phyloP scores from a whole-genome alignment of 768 basidiomycete genomes.

The Coprinopsis marcescibilis region DNA sequence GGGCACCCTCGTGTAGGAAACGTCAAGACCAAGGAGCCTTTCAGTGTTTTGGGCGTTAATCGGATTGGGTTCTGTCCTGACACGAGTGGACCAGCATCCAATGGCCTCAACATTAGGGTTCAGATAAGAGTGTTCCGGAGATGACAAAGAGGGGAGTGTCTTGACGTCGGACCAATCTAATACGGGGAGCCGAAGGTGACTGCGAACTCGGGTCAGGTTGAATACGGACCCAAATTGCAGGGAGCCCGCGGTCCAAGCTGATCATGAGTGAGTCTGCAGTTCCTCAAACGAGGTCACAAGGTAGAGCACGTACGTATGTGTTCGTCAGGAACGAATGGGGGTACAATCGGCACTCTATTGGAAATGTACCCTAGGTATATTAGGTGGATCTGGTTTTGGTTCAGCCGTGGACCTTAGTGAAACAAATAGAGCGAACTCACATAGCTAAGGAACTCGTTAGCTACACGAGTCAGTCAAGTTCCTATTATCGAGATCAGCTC shows the following conservation, averaged over 20 bases:
- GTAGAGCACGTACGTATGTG: slow-evolving; percentile 26
- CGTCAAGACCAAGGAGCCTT: slow-evolving; percentile 29
- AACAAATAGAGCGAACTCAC: slow-evolving; percentile 19
- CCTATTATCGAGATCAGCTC: background rate
- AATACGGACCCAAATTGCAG: slow-evolving; percentile 39
- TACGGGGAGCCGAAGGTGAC: slow-evolving; percentile 31
- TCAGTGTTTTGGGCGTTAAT: slow-evolving; percentile 20
- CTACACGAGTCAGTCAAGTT: slow-evolving; percentile 14
- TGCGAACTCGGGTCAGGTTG: slow-evolving; percentile 33
- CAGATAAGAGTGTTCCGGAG: slow-evolving; percentile 9
- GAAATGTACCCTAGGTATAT: slow-evolving; percentile 42
- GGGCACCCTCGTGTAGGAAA: slow-evolving; percentile 30
- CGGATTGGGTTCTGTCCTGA: slow-evolving; percentile 18
- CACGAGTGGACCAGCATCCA: slow-evolving; percentile 31
- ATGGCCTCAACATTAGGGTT: slow-evolving; percentile 16
- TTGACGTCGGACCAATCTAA: slow-evolving; percentile 49
- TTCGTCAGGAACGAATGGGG: slow-evolving; percentile 39
- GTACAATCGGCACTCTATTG: slow-evolving; percentile 40
- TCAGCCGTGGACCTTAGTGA: too few relatives aligned
- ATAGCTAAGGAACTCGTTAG: slow-evolving; percentile 32
- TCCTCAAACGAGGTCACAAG: background rate
- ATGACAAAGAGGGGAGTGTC: slow-evolving; percentile 17
- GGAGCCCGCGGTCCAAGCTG: slow-evolving; percentile 27
- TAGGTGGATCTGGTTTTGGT: slow-evolving; percentile 39
- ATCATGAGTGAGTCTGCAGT: background rate